phyloP scores from a whole-genome alignment of 441 rosid genomes.

The Bocquillonia castaneifolia region DNA sequence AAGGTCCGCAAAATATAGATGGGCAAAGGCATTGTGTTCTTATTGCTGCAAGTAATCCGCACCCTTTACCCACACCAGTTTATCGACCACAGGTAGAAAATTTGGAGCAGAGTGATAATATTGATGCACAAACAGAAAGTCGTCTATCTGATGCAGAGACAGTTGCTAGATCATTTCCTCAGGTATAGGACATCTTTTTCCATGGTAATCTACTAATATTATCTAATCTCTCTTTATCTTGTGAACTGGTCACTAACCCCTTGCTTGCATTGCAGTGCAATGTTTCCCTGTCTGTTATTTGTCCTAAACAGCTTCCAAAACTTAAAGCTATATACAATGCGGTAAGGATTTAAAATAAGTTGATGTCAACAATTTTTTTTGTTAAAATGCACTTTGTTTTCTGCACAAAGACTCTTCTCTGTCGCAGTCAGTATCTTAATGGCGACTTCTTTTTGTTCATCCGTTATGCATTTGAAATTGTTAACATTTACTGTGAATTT shows the following conservation, averaged over 20 bases:
- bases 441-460: not conserved
- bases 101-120: slow-evolving; percentile 57
- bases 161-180: slow-evolving; percentile 68
- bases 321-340: slow-evolving; percentile 75
- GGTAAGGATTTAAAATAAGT: slow-evolving; percentile 46
- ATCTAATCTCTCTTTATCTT: slow-evolving; percentile 7
- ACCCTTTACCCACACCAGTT: slow-evolving; percentile 91
- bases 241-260: slow-evolving; percentile 25
- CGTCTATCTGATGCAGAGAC: slow-evolving; percentile 90
- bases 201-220: slow-evolving; percentile 11
- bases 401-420: not conserved
- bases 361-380: slow-evolving; percentile 3
- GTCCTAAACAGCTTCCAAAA: slow-evolving; percentile 91
- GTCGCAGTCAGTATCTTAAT: not conserved
- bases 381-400: not conserved
- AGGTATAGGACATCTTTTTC: slow-evolving; percentile 36
- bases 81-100: slow-evolving; percentile 67
- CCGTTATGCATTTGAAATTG: not conserved
- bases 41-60: slow-evolving; percentile 88
- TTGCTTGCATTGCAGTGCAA: slow-evolving; percentile 54
- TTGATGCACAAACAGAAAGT: slow-evolving; percentile 57
- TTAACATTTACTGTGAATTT: not conserved
- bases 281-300: slow-evolving; percentile 78
- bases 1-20: slow-evolving; percentile 60
- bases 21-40: slow-evolving; percentile 83